A percentile compares a stretch with the other conserved stretches of the same genome.
phyloP scores from a whole-genome alignment of 805 yeast species.

The Lipomyces mesembrius region DNA sequence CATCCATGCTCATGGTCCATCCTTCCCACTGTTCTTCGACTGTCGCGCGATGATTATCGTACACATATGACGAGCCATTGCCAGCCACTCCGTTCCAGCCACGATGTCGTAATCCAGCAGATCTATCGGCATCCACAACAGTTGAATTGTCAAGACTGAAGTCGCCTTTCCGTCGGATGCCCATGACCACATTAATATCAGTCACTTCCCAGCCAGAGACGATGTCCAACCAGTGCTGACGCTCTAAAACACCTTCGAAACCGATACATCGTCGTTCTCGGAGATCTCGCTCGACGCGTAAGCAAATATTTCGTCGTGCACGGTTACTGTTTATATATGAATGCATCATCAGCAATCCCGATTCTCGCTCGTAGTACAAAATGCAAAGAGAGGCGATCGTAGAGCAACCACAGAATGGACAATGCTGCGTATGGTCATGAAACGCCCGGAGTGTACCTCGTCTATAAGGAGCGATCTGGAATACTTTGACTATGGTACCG shows the following conservation, averaged over 20 bases:
- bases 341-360: constrained; percentile 65
- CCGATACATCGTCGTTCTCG: constrained; percentile 90
- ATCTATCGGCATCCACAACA: neutral
- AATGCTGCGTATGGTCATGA: constrained; percentile 85
- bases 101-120: constrained; percentile 1
- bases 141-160: neutral
- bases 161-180: constrained; percentile 51
- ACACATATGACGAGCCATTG: neutral
- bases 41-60: neutral
- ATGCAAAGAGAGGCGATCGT: constrained; percentile 74
- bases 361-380: constrained; percentile 67
- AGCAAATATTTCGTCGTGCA: constrained; percentile 78
- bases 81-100: neutral
- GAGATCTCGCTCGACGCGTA: constrained; percentile 90
- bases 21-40: constrained; percentile 66
- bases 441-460: constrained; percentile 66
- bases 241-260: constrained; percentile 73
- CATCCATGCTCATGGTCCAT: constrained; percentile 73
- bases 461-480: constrained; percentile 66
- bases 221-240: constrained; percentile 64
- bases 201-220: constrained; percentile 82
- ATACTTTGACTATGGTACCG: constrained; percentile 67
- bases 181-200: constrained; percentile 76
- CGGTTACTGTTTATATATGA: constrained; percentile 72
- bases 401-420: constrained; percentile 89